Conservation (phyloP, 805 yeast species). For the Geotrichum ghanense region DNA sequence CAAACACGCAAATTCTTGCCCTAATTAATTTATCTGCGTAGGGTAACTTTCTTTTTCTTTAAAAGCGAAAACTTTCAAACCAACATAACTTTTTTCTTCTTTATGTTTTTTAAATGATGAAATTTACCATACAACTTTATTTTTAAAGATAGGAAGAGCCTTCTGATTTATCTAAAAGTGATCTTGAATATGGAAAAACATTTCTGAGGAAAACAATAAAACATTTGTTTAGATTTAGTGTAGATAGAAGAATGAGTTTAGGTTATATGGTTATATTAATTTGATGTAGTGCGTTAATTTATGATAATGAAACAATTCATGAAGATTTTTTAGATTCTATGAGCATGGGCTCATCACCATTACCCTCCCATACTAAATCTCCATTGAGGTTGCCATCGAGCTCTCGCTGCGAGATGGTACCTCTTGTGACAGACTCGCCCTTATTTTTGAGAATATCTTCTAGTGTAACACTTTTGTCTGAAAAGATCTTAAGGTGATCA, state of each 20-base stretch:
- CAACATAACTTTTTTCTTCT: neutral
- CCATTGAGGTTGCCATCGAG: constrained; percentile 13
- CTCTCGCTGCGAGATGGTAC: constrained; percentile 43
- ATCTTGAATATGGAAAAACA: neutral
- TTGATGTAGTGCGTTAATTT: too few relatives aligned
- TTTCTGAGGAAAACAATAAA: neutral
- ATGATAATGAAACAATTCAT: too few relatives aligned
- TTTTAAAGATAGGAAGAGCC: constrained; percentile 2
- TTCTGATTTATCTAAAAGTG: neutral
- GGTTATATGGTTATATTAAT: too few relatives aligned
- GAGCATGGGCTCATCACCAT: neutral
- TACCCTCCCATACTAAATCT: constrained; percentile 22
- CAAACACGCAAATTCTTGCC: too few relatives aligned
- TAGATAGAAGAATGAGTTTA: too few relatives aligned
- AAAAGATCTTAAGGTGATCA: constrained; percentile 73
- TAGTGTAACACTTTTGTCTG: constrained; percentile 65
- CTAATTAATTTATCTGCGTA: too few relatives aligned
- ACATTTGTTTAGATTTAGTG: too few relatives aligned
- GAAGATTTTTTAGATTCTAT: neutral
- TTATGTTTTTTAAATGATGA: constrained; percentile 1
- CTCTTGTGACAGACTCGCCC: constrained; percentile 62
- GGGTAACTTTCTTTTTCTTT: neutral
- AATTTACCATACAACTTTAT: constrained; percentile 2
- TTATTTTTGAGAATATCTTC: constrained; percentile 66
- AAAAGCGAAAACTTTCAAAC: neutral